A percentile compares a stretch with the other conserved stretches of the same genome.
phyloP scores from a whole-genome alignment of 225 moss, liverwort and hornwort genomes.

The Physcomitrium patens region DNA sequence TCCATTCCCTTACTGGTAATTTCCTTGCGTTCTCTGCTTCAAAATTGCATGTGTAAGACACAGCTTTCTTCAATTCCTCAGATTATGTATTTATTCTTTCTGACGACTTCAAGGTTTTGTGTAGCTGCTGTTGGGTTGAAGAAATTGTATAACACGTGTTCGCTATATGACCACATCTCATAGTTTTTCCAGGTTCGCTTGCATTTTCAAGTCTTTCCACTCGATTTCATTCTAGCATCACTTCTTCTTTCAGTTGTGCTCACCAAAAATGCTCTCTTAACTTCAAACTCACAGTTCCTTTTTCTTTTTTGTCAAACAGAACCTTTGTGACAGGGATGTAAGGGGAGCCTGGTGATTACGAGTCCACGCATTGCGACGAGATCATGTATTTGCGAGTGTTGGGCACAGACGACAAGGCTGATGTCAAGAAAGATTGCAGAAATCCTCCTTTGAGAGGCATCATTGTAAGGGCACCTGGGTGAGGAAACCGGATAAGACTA shows the following conservation, averaged over 20 bases:
- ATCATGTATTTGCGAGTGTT: background rate
- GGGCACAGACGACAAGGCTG: constrained; percentile 15
- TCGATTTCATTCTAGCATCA: background rate
- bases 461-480: constrained; percentile 17
- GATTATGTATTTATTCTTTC: background rate
- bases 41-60: background rate
- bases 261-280: background rate
- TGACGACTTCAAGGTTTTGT: background rate
- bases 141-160: background rate
- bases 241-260: background rate
- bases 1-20: background rate
- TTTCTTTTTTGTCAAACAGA: constrained; percentile 25
- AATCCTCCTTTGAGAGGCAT: background rate
- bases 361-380: constrained; percentile 11
- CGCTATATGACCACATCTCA: too few species aligned
- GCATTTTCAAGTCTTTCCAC: background rate
- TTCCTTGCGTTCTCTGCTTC: background rate
- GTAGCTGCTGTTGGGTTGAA: constrained; percentile 15
- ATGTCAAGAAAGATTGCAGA: constrained; percentile 17
- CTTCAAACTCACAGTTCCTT: background rate
- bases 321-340: constrained; percentile 13
- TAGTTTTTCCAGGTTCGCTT: background rate
- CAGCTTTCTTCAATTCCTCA: constrained; percentile 8
- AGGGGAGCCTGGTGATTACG: constrained; percentile 8
- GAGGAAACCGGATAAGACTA: constrained; percentile 2